Conservation (phyloP, 2,329 filamentous ascomycete genomes). For the Geoglossum cookeanum region DNA sequence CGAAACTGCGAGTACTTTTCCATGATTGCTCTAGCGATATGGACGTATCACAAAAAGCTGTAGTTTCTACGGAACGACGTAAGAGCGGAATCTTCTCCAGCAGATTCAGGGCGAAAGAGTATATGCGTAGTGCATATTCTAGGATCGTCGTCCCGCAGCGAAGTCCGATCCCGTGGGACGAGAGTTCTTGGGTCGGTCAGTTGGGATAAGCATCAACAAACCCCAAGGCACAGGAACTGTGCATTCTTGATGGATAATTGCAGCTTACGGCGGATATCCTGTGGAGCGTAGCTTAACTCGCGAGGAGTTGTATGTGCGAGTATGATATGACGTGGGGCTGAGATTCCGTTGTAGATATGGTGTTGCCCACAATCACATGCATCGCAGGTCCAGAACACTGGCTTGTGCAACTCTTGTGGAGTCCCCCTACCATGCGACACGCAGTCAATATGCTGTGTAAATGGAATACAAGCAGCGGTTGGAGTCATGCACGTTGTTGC, state of each 20-base stretch:
- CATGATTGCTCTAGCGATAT: conserved; percentile 32
- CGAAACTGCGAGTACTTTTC: conserved; percentile 91
- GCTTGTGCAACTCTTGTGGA: no score
- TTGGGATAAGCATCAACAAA: background rate
- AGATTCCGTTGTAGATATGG: no score
- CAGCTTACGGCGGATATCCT: background rate
- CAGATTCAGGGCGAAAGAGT: background rate
- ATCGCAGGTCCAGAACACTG: no score
- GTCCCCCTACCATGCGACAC: no score
- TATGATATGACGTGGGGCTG: no score
- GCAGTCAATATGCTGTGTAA: no score
- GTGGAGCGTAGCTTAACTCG: no score
- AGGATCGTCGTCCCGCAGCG: background rate
- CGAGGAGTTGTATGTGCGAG: no score
- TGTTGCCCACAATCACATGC: no score
- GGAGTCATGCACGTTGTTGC: no score
- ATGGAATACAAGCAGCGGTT: no score
- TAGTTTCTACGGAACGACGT: background rate
- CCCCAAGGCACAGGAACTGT: background rate
- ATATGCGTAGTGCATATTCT: background rate
- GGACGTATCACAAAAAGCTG: background rate
- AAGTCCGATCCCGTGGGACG: no score
- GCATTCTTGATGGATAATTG: background rate
- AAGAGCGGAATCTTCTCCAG: background rate
- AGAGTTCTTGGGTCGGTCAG: background rate